Evolutionary conservation across 257 asterid species (phyloP).

Genomic region (Henckelia pumila): DNA sequence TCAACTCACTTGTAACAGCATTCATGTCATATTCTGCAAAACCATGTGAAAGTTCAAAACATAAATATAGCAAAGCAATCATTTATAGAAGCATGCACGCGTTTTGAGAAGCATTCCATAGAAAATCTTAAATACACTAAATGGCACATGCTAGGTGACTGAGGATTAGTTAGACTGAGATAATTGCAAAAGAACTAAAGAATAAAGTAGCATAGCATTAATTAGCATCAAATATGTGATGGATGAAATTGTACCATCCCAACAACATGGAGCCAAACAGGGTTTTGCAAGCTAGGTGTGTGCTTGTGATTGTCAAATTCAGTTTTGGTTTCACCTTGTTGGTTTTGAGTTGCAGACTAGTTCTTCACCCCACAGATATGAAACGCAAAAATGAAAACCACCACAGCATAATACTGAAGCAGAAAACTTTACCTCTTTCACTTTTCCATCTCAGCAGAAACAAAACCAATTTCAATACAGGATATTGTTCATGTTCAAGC

Average conservation of each 20-base stretch:
- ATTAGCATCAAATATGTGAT: slow-evolving; percentile 6
- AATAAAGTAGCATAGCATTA: slow-evolving; percentile 18
- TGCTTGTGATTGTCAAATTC: not conserved
- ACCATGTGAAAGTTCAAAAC: slow-evolving; percentile 22
- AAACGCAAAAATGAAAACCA: slow-evolving; percentile 22
- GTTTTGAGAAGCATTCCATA: slow-evolving; percentile 14
- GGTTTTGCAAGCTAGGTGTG: slow-evolving; percentile 2
- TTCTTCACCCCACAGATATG: slow-evolving; percentile 12
- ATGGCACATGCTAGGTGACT: slow-evolving; percentile 12
- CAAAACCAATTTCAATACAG: slow-evolving; percentile 51
- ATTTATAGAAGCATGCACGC: slow-evolving; percentile 19
- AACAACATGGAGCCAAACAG: slow-evolving; percentile 9
- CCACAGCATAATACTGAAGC: slow-evolving; percentile 7
- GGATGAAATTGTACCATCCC: slow-evolving; percentile 16
- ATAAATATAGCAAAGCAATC: slow-evolving; percentile 18
- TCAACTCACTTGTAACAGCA: slow-evolving; percentile 44
- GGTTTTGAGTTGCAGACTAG: slow-evolving; percentile 4
- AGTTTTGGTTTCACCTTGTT: not conserved
- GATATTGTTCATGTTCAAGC: slow-evolving; percentile 86
- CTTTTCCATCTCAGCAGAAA: slow-evolving; percentile 79
- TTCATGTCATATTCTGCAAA: slow-evolving; percentile 50
- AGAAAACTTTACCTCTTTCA: slow-evolving; percentile 58
- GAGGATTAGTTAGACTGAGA: not conserved
- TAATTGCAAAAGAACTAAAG: slow-evolving; percentile 8
- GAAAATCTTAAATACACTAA: not conserved